Conservation (phyloP, 164 flowering plant genomes). For the Vitis rupestris region DNA sequence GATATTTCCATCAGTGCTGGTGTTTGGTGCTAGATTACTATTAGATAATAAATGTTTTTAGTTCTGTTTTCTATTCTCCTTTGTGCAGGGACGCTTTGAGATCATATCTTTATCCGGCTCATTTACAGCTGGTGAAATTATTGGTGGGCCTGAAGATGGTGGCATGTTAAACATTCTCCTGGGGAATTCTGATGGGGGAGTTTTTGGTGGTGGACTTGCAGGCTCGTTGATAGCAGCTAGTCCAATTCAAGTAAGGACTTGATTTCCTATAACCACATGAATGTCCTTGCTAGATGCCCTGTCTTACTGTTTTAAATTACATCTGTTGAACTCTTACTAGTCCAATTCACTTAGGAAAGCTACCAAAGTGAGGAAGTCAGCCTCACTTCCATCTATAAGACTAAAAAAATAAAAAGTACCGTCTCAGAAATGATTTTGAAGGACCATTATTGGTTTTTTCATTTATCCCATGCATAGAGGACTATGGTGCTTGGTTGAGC, state of each 20-base stretch:
- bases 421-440: too few relatives aligned
- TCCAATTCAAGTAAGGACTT: slow-evolving; percentile 18
- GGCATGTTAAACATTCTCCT: slow-evolving; percentile 14
- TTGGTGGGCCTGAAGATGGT: neutral
- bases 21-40: too few relatives aligned
- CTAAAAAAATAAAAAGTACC: too few relatives aligned
- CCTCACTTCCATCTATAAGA: too few relatives aligned
- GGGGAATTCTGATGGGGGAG: slow-evolving; percentile 18
- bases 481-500: too few relatives aligned
- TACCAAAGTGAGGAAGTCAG: too few relatives aligned
- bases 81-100: slow-evolving; percentile 28
- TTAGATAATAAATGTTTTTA: neutral
- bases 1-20: too few relatives aligned
- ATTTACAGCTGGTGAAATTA: slow-evolving; percentile 2
- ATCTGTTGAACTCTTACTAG: neutral
- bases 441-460: too few relatives aligned
- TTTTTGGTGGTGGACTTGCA: slow-evolving; percentile 25
- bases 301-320: too few relatives aligned
- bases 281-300: neutral
- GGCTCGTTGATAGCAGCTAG: slow-evolving; percentile 19
- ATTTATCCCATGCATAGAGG: too few relatives aligned
- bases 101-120: slow-evolving; percentile 23
- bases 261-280: neutral
- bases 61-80: neutral
- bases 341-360: too few relatives aligned